Evolutionary conservation across 23 red algal species (phyloP), one percentile per base, ranked within the genome.

Genomic region (Agarophyton chilense): DNA sequence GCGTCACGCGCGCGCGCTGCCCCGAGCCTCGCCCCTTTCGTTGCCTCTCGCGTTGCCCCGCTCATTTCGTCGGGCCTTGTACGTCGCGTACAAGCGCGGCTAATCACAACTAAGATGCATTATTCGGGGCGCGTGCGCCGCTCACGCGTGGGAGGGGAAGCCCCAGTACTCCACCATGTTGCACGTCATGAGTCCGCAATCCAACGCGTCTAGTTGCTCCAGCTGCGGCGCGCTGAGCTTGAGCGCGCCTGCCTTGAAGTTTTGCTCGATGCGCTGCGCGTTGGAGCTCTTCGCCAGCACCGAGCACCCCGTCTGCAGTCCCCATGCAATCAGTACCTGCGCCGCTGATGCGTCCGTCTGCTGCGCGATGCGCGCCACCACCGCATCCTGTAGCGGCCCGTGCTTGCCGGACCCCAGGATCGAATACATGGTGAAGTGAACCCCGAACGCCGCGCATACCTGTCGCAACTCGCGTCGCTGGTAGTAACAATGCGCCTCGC

Each of bases 91-190:
- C n/a, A n/a, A n/a, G n/a, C n/a, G n/a, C 60, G 60, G 60, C 31
- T 65, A 65, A 26, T 65, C 16, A 29, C 31, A 29, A 1, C 56
- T n/a, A n/a, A n/a, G n/a, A n/a, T n/a, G n/a, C n/a, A n/a, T n/a
- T n/a, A n/a, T n/a, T n/a, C n/a, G n/a, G n/a, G n/a, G n/a, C n/a
- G n/a, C n/a, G n/a, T n/a, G n/a, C n/a, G n/a, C 4, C 56, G 18
- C 25, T 74, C 64, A 74, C 41, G 68, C 68, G 55, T 91, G 88
- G 40, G 88, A 80, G n/a, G 88, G 88, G 60, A 91, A 97, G 31
- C 68, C 86, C 94, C 94, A 97, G 62, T 97, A 97, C 54, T 90
- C 89, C 39, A 80, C 76, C 94, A 97, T 97, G 74, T 97, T 85
- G 74, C 94, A 97, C 28, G 73, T 88, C 55, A 93, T 33, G 31